phyloP scores from a whole-genome alignment of 208 protist species.

The Naegleria lovaniensis region DNA sequence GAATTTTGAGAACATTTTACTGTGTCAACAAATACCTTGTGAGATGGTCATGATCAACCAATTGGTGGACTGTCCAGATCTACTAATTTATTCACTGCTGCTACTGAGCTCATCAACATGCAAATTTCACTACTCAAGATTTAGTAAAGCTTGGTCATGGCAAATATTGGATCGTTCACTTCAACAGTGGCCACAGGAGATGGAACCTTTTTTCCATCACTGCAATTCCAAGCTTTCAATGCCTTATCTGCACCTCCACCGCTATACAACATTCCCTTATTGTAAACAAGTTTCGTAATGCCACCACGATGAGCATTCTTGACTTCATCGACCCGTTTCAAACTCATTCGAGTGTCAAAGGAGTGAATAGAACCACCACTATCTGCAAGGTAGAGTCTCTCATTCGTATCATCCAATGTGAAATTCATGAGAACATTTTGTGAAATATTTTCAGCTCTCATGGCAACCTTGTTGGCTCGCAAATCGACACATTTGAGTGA shows the following conservation, averaged over 20 bases:
- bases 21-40: too few relatives aligned
- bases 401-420: not conserved
- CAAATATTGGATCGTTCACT: not conserved
- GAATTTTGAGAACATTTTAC: too few relatives aligned
- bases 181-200: not conserved
- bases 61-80: too few relatives aligned
- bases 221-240: not conserved
- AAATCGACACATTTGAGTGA: not conserved
- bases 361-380: not conserved
- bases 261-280: not conserved
- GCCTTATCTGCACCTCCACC: not conserved
- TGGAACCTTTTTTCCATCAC: not conserved
- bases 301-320: not conserved
- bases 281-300: not conserved
- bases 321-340: not conserved
- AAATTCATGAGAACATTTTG: not conserved
- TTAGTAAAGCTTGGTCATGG: not conserved
- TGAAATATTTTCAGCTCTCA: not conserved
- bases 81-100: too few relatives aligned
- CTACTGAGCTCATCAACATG: too few relatives aligned
- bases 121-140: too few relatives aligned
- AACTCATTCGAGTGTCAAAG: not conserved
- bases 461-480: not conserved
- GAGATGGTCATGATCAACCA: too few relatives aligned
- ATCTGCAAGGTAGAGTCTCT: not conserved